Base-by-base conservation (phyloP, 805 yeast genomes). In the Starmerella bombicola region DNA sequence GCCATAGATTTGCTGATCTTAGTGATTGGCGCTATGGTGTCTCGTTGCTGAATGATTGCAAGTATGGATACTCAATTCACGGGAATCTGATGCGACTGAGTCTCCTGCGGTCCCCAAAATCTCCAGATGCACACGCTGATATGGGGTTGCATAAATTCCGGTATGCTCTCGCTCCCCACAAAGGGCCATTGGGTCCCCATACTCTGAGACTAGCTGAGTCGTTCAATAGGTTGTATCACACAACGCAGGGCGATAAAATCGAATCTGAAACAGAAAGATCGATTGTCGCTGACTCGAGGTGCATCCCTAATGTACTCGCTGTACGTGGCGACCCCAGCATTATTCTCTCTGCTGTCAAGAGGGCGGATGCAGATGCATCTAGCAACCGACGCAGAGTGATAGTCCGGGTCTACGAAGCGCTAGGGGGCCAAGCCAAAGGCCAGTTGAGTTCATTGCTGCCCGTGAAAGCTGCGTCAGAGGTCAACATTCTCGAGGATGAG, bases 91-190 rank as follows among this genome's bases (percentile, higher is more conserved):
- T 88, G 76, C 75, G 95, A 35, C 66, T 91, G 37, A 82, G 95
- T 1, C 64, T 91, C 46, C 64, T 88, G 54, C 76, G 98, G 56
- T 74, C 95, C 12, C 85, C 98, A 23, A 88, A 91, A 61, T 81
- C 84, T 17, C 98, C 98, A 0, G 98, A 88, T 68, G 86, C 78
- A 7, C 69, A 75, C 56, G 96, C 97, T 7, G 98, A 88, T 59
- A 84, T 91, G 81, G 97, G 95, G 3, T 56, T 63, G 16, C 98
- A 88, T 60, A 66, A 65, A 42, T 80, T 91, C 64, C 75, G 75
- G 46, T 91, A 86, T 60, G 93, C 93, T 0, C 61, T 88, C 28
- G 71, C 73, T 43, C 96, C 97, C 4, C 98, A 88, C 59, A 51
- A 55, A 17, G 95, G 94, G 3, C 61, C 70, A 0, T 64, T 88